phyloP scores from a whole-genome alignment of 768 basidiomycete species.

The Brasilioporus rufonigricans region DNA sequence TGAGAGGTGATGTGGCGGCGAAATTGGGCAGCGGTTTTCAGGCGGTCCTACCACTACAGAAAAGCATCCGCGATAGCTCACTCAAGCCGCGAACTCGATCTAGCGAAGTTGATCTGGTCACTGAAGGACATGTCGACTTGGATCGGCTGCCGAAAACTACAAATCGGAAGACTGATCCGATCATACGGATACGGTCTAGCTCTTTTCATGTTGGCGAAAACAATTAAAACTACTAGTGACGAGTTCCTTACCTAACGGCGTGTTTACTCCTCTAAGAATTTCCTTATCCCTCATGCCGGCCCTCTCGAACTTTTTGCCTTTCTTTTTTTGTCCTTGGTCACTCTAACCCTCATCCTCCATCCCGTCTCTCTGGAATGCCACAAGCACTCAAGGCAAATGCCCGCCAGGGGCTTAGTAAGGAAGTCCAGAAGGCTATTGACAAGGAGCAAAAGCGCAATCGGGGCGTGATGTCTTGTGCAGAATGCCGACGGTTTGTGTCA shows the following conservation, averaged over 20 bases:
- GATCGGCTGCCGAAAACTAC: not conserved
- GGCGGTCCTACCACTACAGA: not conserved
- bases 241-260: conserved; percentile 13
- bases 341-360: not conserved
- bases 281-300: conserved; percentile 9
- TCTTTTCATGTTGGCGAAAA: not conserved
- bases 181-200: not conserved
- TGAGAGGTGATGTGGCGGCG: conserved; percentile 8
- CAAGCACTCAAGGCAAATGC: conserved; percentile 47
- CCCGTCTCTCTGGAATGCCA: conserved; percentile 39
- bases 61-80: not conserved
- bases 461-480: conserved; percentile 54
- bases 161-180: not conserved
- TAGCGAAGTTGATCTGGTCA: not conserved
- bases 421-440: conserved; percentile 51
- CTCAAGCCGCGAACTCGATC: not conserved
- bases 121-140: not conserved
- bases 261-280: not conserved
- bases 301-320: not conserved
- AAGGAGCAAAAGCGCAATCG: conserved; percentile 66
- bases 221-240: not conserved
- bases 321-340: not conserved
- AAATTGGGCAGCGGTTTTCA: not conserved
- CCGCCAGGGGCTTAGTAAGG: conserved; percentile 29
- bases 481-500: conserved; percentile 53